phyloP scores from a whole-genome alignment of 768 basidiomycete species.

The Russula virescens region DNA sequence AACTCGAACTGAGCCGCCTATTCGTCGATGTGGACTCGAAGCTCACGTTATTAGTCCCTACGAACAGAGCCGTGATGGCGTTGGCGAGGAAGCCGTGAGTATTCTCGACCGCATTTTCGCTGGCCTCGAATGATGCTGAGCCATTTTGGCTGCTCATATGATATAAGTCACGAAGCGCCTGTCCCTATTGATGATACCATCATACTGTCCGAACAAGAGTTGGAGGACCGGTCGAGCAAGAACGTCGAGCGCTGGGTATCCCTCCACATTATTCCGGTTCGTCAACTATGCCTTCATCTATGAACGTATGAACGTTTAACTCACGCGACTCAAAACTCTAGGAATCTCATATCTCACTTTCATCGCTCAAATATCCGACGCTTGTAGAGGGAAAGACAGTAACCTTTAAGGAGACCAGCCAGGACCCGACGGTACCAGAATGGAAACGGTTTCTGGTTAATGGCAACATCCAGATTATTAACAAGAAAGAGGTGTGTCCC shows the following conservation, averaged over 20 bases:
- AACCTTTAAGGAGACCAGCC: conserved; percentile 41
- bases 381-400: conserved; percentile 55
- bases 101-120: not conserved
- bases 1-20: conserved; percentile 51
- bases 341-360: conserved; percentile 46
- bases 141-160: not conserved
- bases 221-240: conserved; percentile 49
- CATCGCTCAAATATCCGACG: conserved; percentile 46
- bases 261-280: conserved; percentile 78
- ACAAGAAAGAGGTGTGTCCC: conserved; percentile 53
- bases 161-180: conserved; percentile 55
- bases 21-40: conserved; percentile 34
- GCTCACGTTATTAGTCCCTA: conserved; percentile 71
- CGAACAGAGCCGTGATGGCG: conserved; percentile 84
- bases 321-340: conserved; percentile 24
- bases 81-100: conserved; percentile 77
- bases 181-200: conserved; percentile 37
- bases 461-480: conserved; percentile 48
- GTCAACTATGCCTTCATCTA: conserved; percentile 22
- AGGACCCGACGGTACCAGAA: conserved; percentile 36
- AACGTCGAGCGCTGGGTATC: conserved; percentile 80
- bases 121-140: not conserved
- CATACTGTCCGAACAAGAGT: conserved; percentile 61
- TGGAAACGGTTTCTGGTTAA: conserved; percentile 60
- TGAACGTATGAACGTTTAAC: not conserved